Evolutionary conservation across 2,329 filamentous ascomycete species (phyloP).

Genomic region (Keithomyces neogunnii): DNA sequence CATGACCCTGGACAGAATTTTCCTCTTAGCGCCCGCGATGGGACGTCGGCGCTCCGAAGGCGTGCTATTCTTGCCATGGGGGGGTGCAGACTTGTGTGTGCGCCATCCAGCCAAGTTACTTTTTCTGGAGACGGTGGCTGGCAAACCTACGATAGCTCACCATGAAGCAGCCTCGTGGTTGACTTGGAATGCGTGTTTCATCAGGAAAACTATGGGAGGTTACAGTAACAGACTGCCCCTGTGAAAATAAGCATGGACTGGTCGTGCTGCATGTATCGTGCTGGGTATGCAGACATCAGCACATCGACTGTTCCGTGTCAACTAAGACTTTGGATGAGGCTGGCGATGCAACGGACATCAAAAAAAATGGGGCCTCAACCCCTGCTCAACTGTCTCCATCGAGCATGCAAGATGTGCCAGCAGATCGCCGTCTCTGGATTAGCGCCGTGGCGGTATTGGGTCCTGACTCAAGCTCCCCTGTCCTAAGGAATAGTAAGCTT

Average conservation of each 20-base stretch:
- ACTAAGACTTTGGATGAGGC: too few species aligned
- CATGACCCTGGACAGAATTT: not conserved
- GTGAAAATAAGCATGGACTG: not conserved
- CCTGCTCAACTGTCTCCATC: not conserved
- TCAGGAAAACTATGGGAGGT: not conserved
- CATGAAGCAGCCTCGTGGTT: not conserved
- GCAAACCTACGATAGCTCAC: not conserved
- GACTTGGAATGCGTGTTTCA: not conserved
- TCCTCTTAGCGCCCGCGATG: too few species aligned
- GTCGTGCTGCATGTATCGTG: too few species aligned
- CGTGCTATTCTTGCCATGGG: too few species aligned
- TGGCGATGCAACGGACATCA: too few species aligned
- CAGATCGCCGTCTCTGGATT: conserved; percentile 11
- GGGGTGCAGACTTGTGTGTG: not conserved
- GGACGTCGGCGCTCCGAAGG: not conserved
- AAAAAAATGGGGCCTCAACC: not conserved
- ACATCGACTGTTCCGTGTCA: too few species aligned
- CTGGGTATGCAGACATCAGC: not conserved
- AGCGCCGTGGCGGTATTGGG: conserved; percentile 6
- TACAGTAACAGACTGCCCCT: not conserved
- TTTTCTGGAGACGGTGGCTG: not conserved
- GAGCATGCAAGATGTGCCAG: conserved; percentile 10
- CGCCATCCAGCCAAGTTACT: not conserved
- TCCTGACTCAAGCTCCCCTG: conserved; percentile 4
- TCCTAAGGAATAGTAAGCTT: not conserved